A percentile compares a stretch with the other conserved stretches of the same genome.
phyloP scores from a whole-genome alignment of 495 filamentous ascomycete genomes.

The Xylaria bambusicola region DNA sequence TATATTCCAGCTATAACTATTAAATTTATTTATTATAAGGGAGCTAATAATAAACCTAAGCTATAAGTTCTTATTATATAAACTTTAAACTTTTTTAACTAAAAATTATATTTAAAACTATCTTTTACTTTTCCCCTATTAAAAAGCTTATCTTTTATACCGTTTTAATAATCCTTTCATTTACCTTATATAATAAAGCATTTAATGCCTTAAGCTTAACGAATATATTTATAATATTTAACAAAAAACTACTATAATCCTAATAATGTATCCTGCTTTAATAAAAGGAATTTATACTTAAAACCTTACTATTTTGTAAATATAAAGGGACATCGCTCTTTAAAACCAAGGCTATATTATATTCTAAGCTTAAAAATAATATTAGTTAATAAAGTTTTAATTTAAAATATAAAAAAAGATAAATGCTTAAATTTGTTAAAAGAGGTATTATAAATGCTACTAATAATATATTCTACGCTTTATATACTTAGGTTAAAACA shows the following conservation, averaged over 20 bases:
- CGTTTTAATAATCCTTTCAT: slow-evolving; percentile 21
- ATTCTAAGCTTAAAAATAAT: slow-evolving; percentile 23
- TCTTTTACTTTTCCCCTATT: slow-evolving; percentile 28
- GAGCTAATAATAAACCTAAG: slow-evolving; percentile 27
- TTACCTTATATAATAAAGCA: slow-evolving; percentile 24
- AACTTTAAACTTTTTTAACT: background rate
- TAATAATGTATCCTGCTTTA: slow-evolving; percentile 23
- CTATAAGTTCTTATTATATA: slow-evolving; percentile 22
- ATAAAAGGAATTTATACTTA: slow-evolving; percentile 33
- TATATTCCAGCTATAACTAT: slow-evolving; percentile 28
- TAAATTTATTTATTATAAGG: slow-evolving; percentile 31
- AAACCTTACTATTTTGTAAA: slow-evolving; percentile 28
- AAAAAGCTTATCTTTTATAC: slow-evolving; percentile 25
- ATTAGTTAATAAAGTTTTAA: slow-evolving; percentile 25
- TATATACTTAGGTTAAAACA: too few relatives aligned
- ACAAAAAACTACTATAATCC: slow-evolving; percentile 28
- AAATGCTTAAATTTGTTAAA: too few relatives aligned
- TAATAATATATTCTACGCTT: too few relatives aligned
- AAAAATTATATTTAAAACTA: slow-evolving; percentile 19
- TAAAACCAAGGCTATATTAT: slow-evolving; percentile 22
- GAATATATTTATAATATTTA: slow-evolving; percentile 20
- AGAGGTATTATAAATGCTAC: slow-evolving; percentile 22
- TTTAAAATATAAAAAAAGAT: slow-evolving; percentile 22
- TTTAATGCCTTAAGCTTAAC: background rate
- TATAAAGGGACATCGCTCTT: slow-evolving; percentile 7